These are phyloP conservation scores for Aspergillus quadricinctus DNA, from an alignment of 2,329 filamentous ascomycete genomes.

Conservation along the genomic window DNA sequence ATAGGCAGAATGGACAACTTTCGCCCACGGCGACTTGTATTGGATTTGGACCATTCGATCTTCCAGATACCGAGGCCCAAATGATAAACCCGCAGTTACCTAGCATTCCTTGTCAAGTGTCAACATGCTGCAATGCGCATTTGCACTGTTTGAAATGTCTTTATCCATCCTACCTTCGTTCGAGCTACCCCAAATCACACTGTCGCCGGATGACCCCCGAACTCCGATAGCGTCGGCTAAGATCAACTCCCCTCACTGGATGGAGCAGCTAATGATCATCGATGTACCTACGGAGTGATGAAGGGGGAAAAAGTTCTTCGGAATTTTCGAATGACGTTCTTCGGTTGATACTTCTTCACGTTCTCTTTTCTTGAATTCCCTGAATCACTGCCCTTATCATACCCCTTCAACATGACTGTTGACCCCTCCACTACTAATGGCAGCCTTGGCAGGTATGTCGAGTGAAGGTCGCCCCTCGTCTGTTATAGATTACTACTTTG, in stretches of 20 bases:
- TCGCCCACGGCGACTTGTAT: too few species aligned
- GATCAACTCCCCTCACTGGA: background rate
- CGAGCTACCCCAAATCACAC: background rate
- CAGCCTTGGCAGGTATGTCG: background rate
- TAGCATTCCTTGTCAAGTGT: background rate
- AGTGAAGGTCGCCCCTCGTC: background rate
- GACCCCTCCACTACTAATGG: background rate
- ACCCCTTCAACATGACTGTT: background rate
- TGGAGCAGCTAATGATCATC: background rate
- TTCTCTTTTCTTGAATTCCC: background rate
- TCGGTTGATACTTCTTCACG: background rate
- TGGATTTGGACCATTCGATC: too few species aligned
- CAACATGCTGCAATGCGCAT: background rate
- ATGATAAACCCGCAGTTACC: too few species aligned
- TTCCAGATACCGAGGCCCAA: background rate
- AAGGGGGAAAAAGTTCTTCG: background rate
- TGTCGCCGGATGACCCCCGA: background rate
- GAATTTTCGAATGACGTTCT: background rate
- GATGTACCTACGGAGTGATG: background rate
- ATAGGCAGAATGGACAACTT: too few species aligned
- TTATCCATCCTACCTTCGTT: background rate
- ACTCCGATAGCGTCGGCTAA: background rate
- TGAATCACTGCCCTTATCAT: background rate
- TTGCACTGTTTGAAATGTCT: background rate
- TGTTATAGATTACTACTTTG: background rate